Conservation (phyloP, 179 eudicot genomes). For the Beta macrorhiza region DNA sequence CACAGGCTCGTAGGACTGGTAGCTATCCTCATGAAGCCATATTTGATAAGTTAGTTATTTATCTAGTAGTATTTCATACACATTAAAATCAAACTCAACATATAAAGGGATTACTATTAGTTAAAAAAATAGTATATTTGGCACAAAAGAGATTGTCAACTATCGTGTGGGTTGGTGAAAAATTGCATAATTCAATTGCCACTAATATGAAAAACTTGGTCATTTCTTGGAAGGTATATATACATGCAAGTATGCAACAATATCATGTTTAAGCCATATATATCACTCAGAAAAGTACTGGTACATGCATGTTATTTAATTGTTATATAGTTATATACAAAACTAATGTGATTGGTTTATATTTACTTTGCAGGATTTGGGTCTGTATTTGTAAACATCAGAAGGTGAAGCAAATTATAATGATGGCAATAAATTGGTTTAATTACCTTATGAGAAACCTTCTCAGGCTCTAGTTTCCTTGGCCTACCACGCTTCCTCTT, state of each 20-base stretch:
- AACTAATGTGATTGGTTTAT: neutral
- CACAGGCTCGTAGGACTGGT: no score
- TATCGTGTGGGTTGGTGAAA: conserved; percentile 65
- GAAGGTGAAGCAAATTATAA: conserved; percentile 25
- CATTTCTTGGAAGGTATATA: conserved; percentile 53
- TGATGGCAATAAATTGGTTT: conserved; percentile 22
- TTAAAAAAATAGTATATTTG: conserved; percentile 37
- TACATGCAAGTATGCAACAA: neutral
- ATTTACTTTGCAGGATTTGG: conserved; percentile 40
- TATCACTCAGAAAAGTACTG: neutral
- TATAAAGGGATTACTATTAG: no score
- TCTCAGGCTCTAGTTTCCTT: no score
- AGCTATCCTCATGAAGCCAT: no score
- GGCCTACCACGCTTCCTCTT: no score
- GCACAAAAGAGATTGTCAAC: conserved; percentile 56
- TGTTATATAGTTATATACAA: neutral
- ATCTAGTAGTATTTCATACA: no score
- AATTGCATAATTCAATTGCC: conserved; percentile 44
- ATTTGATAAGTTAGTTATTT: no score
- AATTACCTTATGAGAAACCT: no score
- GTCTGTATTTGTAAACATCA: conserved; percentile 34
- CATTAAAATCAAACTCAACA: no score
- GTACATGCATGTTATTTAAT: neutral
- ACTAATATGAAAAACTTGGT: conserved; percentile 56
- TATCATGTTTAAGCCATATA: neutral